These are phyloP conservation scores for Hygrocybe punicea DNA, from an alignment of 768 basidiomycete species.

Conservation along the genomic window DNA sequence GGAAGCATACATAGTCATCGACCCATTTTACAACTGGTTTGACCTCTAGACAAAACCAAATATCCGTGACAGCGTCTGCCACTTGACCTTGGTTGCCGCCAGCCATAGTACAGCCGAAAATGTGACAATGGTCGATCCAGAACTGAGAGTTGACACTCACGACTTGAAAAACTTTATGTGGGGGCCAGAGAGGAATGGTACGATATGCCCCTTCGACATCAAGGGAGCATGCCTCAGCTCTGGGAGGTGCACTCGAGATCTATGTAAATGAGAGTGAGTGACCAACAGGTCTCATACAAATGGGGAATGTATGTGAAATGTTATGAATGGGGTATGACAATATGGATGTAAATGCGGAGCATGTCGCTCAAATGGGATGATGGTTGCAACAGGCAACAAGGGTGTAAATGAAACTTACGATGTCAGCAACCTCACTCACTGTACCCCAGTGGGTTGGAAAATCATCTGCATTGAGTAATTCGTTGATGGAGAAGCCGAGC, in stretches of 20 bases:
- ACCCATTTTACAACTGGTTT: conserved; percentile 25
- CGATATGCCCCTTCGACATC: conserved; percentile 30
- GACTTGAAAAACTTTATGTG: conserved; percentile 22
- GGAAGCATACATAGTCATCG: conserved; percentile 28
- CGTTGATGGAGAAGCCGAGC: conserved; percentile 18
- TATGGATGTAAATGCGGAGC: too few species aligned
- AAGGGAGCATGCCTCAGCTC: conserved; percentile 27
- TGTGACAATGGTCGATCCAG: conserved; percentile 19
- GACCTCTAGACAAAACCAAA: conserved; percentile 20
- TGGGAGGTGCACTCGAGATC: conserved; percentile 25
- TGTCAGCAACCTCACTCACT: conserved; percentile 11
- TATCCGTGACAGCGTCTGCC: conserved; percentile 22
- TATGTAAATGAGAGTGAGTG: conserved; percentile 5
- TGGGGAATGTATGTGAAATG: conserved; percentile 7
- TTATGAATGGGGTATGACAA: not conserved
- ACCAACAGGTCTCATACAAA: not conserved
- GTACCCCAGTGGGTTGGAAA: conserved; percentile 24
- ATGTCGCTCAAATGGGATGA: not conserved
- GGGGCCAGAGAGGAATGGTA: conserved; percentile 24
- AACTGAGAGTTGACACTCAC: conserved; percentile 14
- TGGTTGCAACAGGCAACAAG: too few species aligned
- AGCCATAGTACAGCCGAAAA: conserved; percentile 26
- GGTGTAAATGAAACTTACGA: conserved; percentile 11
- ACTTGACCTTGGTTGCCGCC: conserved; percentile 24
- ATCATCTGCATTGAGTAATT: conserved; percentile 19